Conservation (phyloP, 345 rosid species). For the Pseudoturritis turrita region DNA sequence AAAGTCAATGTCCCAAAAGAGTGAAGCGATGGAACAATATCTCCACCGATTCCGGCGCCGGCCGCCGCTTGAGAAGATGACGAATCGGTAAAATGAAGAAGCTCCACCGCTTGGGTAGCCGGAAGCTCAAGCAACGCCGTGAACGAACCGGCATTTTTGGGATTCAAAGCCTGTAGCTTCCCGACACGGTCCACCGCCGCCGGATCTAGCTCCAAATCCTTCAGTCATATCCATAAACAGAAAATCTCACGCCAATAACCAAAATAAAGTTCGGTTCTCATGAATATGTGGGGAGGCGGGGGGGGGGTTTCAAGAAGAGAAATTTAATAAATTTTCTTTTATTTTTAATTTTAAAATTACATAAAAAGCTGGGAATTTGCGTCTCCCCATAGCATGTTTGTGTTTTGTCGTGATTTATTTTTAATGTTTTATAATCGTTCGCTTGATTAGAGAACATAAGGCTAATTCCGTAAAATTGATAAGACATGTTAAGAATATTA, state of each 20-base stretch:
- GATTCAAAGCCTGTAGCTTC: conserved; percentile 39
- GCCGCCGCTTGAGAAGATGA: conserved; percentile 24
- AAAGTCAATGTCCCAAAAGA: conserved; percentile 32
- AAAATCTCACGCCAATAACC: neutral
- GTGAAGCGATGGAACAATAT: conserved; percentile 25
- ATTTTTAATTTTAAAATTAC: no score
- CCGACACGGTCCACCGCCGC: conserved; percentile 6
- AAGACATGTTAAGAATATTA: no score
- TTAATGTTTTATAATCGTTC: no score
- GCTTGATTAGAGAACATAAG: no score
- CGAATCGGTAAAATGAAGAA: conserved; percentile 51
- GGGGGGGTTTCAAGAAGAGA: no score
- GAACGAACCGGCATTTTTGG: conserved; percentile 48
- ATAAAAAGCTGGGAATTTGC: no score
- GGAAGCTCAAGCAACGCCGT: conserved; percentile 69
- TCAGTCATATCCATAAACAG: conserved; percentile 42
- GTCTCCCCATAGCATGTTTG: no score
- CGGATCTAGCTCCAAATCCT: conserved; percentile 47
- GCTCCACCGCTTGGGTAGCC: conserved; percentile 54
- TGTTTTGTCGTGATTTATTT: no score
- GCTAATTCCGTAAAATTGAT: no score
- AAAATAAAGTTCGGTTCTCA: no score
- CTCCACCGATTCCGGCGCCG: conserved; percentile 17
- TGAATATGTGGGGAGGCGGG: no score
- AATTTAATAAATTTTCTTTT: no score